Evolutionary conservation across 1,139 yeast species (phyloP).

Genomic region (Saccharomyces hybrid): DNA sequence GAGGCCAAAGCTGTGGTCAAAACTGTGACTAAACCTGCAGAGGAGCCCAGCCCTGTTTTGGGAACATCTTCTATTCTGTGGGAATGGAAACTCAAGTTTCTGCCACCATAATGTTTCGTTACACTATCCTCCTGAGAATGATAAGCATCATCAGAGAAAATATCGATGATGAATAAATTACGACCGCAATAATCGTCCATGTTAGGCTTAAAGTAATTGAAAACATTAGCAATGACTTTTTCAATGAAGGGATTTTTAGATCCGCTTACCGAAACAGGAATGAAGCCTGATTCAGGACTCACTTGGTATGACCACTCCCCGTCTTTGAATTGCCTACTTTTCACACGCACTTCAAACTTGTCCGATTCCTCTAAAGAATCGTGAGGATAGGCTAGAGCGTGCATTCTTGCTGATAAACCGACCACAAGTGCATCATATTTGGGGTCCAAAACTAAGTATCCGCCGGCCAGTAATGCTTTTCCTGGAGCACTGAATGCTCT

Average conservation of each 20-base stretch:
- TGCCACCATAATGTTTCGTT: conserved; percentile 31
- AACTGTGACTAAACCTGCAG: conserved; percentile 87
- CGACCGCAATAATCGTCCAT: conserved; percentile 36
- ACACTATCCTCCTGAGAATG: conserved; percentile 61
- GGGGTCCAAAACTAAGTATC: conserved; percentile 82
- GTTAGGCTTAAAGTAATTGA: conserved; percentile 39
- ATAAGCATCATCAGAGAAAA: conserved; percentile 82
- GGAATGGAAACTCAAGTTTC: conserved; percentile 52
- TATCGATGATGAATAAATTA: conserved; percentile 41
- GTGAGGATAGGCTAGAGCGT: conserved; percentile 45
- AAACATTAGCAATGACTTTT: conserved; percentile 49
- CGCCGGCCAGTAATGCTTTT: conserved; percentile 89
- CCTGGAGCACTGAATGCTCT: conserved; percentile 81
- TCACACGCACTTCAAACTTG: conserved; percentile 35
- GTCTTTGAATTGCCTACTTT: conserved; percentile 71
- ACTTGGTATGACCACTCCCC: conserved; percentile 62
- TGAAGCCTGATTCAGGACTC: conserved; percentile 9
- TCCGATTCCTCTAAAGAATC: not conserved
- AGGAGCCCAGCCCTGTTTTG: conserved; percentile 92
- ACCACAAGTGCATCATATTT: conserved; percentile 69
- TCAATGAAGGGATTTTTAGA: conserved; percentile 67
- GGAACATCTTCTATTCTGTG: conserved; percentile 64
- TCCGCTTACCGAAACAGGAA: conserved; percentile 30
- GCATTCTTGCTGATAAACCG: conserved; percentile 86
- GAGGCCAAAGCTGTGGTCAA: conserved; percentile 63